phyloP scores from a whole-genome alignment of 345 rosid species.

The Camelina laxa region DNA sequence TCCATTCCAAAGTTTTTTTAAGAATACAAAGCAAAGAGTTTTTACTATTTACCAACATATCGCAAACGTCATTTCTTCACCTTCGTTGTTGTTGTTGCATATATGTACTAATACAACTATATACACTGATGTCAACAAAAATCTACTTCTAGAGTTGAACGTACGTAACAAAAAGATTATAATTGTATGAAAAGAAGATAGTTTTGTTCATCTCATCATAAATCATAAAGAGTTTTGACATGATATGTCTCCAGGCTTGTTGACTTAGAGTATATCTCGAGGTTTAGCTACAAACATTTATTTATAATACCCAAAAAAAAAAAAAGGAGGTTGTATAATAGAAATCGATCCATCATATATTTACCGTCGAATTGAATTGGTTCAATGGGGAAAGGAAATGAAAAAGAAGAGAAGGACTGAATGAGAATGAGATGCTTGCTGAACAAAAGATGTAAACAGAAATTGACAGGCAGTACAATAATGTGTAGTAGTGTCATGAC shows the following conservation, averaged over 20 bases:
- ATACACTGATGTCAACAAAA: too few species aligned
- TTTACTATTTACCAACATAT: not conserved
- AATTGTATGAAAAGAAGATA: not conserved
- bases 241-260: not conserved
- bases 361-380: not conserved
- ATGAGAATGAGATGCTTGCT: slow-evolving; percentile 37
- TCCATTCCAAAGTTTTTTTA: slow-evolving; percentile 11
- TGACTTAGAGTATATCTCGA: not conserved
- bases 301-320: not conserved
- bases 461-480: slow-evolving; percentile 41
- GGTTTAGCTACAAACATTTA: not conserved
- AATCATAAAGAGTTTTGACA: not conserved
- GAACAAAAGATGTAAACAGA: slow-evolving; percentile 20
- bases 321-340: not conserved
- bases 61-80: not conserved
- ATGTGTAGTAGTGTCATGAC: slow-evolving; percentile 24
- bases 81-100: not conserved
- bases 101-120: too few species aligned
- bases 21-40: too few species aligned
- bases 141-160: too few species aligned
- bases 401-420: not conserved
- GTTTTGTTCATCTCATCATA: not conserved
- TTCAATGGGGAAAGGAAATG: slow-evolving; percentile 9
- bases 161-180: too few species aligned
- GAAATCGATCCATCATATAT: not conserved